Percentiles rank a stretch among this genome's conserved stretches.
Evolutionary conservation across 2,329 filamentous ascomycete species (phyloP).

Genomic region (Arachnomyces sp.): DNA sequence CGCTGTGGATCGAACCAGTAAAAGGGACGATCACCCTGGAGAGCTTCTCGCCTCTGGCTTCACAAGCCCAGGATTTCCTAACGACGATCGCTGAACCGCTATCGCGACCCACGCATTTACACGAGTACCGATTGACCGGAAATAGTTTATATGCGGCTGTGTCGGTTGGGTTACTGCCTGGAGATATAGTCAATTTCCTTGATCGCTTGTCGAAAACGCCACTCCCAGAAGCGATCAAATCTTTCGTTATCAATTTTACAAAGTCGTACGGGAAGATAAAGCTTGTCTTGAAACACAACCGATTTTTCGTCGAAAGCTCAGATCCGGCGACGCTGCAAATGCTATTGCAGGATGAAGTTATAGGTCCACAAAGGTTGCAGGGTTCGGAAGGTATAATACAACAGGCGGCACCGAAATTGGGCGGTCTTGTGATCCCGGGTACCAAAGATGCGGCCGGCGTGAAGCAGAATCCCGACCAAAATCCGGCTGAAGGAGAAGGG

Average conservation of each 20-base stretch:
- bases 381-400: conserved; percentile 65
- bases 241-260: conserved; percentile 75
- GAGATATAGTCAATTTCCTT: conserved; percentile 82
- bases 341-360: conserved; percentile 74
- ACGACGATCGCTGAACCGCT: conserved; percentile 92
- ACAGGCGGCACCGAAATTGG: conserved; percentile 76
- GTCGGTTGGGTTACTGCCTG: conserved; percentile 80
- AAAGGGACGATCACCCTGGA: conserved; percentile 85
- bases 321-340: conserved; percentile 79
- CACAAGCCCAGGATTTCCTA: conserved; percentile 84
- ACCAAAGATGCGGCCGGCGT: conserved; percentile 88
- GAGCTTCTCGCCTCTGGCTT: conserved; percentile 81
- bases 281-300: conserved; percentile 86
- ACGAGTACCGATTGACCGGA: conserved; percentile 85
- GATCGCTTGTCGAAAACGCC: conserved; percentile 84
- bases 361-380: conserved; percentile 70
- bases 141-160: conserved; percentile 94
- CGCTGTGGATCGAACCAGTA: conserved; percentile 85
- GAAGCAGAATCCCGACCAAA: conserved; percentile 55
- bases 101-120: conserved; percentile 80
- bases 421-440: conserved; percentile 81
- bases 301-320: conserved; percentile 86
- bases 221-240: conserved; percentile 68
- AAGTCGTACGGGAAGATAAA: conserved; percentile 93
- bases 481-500: conserved; percentile 20